phyloP scores from a whole-genome alignment of 495 filamentous ascomycete species.

The Aspergillus diversus region DNA sequence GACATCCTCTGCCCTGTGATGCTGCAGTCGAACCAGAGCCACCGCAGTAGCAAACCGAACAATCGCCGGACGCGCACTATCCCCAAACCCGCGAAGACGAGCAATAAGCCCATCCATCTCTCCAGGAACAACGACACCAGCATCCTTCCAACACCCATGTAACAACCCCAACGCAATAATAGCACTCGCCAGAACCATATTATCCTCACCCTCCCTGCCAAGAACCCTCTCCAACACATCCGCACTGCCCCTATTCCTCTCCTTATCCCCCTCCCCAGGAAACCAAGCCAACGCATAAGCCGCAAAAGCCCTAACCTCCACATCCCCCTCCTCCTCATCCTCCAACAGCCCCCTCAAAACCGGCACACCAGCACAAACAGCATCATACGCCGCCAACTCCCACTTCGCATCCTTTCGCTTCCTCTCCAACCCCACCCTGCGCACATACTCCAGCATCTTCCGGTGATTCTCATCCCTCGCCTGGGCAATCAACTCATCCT shows the following conservation, averaged over 20 bases:
- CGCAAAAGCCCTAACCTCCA: not conserved
- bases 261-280: not conserved
- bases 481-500: not conserved
- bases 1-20: conserved; percentile 2
- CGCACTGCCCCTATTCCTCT: not conserved
- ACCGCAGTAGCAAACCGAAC: conserved; percentile 6
- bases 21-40: conserved; percentile 2
- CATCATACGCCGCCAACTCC: conserved; percentile 6
- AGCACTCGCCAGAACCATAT: not conserved
- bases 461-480: not conserved
- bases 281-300: conserved; percentile 11
- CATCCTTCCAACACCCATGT: not conserved
- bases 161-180: conserved; percentile 4
- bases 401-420: not conserved
- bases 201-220: not conserved
- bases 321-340: not conserved
- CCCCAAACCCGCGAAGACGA: conserved; percentile 2
- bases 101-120: not conserved
- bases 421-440: not conserved
- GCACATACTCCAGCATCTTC: not conserved
- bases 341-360: not conserved
- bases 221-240: not conserved
- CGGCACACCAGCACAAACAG: conserved; percentile 9
- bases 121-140: not conserved
- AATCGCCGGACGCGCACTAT: not conserved